Percentiles rank a stretch among this genome's conserved stretches.
Conservation (phyloP, 257 asterid genomes). For the Coffea eugenioides region DNA sequence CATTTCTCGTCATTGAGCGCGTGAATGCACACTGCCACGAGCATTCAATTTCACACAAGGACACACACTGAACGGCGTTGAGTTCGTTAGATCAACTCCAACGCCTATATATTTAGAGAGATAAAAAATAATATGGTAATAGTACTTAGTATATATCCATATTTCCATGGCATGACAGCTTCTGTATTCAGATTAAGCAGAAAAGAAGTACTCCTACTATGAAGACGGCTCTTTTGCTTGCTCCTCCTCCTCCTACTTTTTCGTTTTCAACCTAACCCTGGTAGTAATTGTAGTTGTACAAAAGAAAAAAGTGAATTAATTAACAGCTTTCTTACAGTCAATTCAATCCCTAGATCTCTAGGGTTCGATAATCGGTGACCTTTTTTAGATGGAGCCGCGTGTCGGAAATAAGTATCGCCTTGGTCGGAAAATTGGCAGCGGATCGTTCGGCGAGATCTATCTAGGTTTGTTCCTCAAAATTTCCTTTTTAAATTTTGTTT, state of each 20-base stretch:
- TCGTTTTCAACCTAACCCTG: slow-evolving; percentile 27
- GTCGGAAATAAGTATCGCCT: slow-evolving; percentile 43
- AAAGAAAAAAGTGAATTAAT: not conserved
- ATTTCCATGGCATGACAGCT: not conserved
- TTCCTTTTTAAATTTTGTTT: not conserved
- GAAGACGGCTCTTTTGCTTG: not conserved
- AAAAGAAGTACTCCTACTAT: too few relatives aligned
- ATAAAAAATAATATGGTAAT: not conserved
- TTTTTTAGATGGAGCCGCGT: slow-evolving; percentile 40
- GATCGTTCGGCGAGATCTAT: slow-evolving; percentile 56
- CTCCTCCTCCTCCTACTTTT: slow-evolving; percentile 11
- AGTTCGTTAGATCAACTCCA: slow-evolving; percentile 12
- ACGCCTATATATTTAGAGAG: not conserved
- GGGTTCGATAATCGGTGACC: slow-evolving; percentile 15
- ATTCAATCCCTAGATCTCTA: slow-evolving; percentile 20
- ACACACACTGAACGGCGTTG: slow-evolving; percentile 14
- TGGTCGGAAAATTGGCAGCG: slow-evolving; percentile 51
- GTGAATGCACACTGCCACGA: not conserved
- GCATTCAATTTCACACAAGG: not conserved
- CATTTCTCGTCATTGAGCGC: not conserved
- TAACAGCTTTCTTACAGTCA: not conserved
- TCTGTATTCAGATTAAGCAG: not conserved
- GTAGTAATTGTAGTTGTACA: not conserved
- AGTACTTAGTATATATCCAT: not conserved
- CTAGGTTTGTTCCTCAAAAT: slow-evolving; percentile 25